Evolutionary conservation across 768 basidiomycete genomes (phyloP).

Genomic region (Rhizopogon roseolus): DNA sequence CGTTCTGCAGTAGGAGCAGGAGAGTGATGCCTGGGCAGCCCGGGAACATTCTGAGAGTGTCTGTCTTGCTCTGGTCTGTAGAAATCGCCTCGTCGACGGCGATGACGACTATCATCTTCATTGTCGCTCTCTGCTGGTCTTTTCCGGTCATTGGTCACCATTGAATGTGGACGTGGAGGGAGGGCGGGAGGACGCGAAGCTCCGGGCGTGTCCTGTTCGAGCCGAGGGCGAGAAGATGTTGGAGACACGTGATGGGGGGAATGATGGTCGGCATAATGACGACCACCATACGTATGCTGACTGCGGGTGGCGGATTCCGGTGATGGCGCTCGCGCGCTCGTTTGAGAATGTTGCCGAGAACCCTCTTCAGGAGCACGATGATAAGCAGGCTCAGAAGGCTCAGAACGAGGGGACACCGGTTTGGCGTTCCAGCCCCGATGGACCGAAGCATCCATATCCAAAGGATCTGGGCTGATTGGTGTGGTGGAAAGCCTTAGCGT

Average conservation of each 20-base stretch:
- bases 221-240: not conserved
- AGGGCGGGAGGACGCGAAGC: not conserved
- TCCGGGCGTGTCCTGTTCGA: not conserved
- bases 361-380: too few relatives aligned
- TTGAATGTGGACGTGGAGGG: constrained; percentile 9
- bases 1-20: constrained; percentile 9
- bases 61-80: constrained; percentile 11
- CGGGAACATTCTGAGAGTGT: constrained; percentile 1
- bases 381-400: constrained; percentile 6
- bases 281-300: not conserved
- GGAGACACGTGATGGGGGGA: constrained; percentile 6
- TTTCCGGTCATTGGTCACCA: constrained; percentile 12
- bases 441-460: not conserved
- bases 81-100: constrained; percentile 18
- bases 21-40: not conserved
- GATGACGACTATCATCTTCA: constrained; percentile 15
- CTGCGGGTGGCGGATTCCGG: constrained; percentile 6
- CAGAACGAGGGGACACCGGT: constrained; percentile 1
- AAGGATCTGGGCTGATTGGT: not conserved
- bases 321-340: not conserved
- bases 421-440: constrained; percentile 2
- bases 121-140: constrained; percentile 16
- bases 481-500: not conserved
- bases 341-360: not conserved
- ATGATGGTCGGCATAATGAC: constrained; percentile 5